Evolutionary conservation across 352 stramenopile species (phyloP).

Genomic region (Saprolegnia diclina): DNA sequence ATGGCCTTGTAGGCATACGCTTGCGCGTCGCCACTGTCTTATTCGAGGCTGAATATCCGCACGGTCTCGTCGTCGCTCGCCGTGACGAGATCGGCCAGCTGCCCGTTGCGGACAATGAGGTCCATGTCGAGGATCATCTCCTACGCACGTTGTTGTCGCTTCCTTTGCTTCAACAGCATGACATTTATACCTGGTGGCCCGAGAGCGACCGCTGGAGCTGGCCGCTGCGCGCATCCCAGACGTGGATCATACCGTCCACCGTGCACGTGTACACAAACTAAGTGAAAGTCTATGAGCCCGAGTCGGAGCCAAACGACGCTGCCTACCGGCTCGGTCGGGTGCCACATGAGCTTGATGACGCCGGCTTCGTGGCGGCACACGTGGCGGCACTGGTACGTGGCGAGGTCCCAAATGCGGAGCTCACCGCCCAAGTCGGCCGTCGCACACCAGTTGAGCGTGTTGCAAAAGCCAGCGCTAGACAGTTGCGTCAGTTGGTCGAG

Average conservation of each 20-base stretch:
- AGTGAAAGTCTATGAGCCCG: slow-evolving; percentile 30
- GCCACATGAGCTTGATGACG: slow-evolving; percentile 90
- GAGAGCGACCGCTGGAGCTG: slow-evolving; percentile 65
- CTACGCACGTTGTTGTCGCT: slow-evolving; percentile 3
- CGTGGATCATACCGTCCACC: slow-evolving; percentile 84
- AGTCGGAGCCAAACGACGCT: too few relatives aligned
- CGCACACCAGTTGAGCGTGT: slow-evolving; percentile 91
- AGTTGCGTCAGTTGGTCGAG: slow-evolving; percentile 13
- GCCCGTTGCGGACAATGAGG: slow-evolving; percentile 46
- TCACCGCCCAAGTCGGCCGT: slow-evolving; percentile 92
- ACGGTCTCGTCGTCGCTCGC: slow-evolving; percentile 77
- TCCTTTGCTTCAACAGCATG: too few relatives aligned
- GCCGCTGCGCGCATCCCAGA: slow-evolving; percentile 87
- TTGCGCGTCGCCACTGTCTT: neutral
- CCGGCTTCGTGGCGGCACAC: slow-evolving; percentile 79
- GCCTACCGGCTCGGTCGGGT: slow-evolving; percentile 63
- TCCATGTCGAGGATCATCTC: slow-evolving; percentile 91
- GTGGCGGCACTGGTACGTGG: slow-evolving; percentile 82
- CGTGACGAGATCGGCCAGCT: slow-evolving; percentile 59
- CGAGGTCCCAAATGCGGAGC: slow-evolving; percentile 96
- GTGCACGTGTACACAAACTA: slow-evolving; percentile 82
- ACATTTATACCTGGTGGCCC: slow-evolving; percentile 70
- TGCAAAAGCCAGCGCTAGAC: slow-evolving; percentile 88
- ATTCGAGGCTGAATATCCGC: slow-evolving; percentile 49
- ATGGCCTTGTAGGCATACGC: too few relatives aligned